Percentiles rank a stretch among this genome's conserved stretches.
phyloP scores from a whole-genome alignment of 129 eudicot genomes.

The Calendula officinalis region DNA sequence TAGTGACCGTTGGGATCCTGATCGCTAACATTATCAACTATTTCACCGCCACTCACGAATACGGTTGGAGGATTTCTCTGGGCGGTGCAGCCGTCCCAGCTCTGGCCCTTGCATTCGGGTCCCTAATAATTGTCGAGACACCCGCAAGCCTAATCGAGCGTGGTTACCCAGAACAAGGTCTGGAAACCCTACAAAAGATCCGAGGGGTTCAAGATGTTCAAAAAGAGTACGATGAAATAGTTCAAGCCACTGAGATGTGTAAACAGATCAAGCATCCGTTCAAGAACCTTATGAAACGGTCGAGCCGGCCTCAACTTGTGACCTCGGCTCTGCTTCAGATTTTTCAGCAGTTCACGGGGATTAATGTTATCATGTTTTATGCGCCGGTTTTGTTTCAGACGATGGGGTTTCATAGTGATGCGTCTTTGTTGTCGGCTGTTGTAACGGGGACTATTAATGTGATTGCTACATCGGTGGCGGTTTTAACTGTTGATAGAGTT shows the following conservation, averaged over 20 bases:
- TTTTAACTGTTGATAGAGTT: conserved; percentile 44
- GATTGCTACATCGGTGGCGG: conserved; percentile 37
- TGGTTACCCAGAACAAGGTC: conserved; percentile 35
- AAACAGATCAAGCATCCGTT: conserved; percentile 49
- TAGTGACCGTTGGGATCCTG: conserved; percentile 54
- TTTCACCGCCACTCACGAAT: conserved; percentile 32
- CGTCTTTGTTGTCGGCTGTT: conserved; percentile 51
- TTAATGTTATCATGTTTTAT: conserved; percentile 67
- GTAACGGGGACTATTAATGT: conserved; percentile 44
- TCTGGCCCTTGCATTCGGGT: conserved; percentile 52
- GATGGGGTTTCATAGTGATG: conserved; percentile 48
- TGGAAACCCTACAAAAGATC: conserved; percentile 34
- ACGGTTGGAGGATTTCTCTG: conserved; percentile 61
- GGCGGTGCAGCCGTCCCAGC: conserved; percentile 71
- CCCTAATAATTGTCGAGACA: conserved; percentile 48
- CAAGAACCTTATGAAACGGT: conserved; percentile 40
- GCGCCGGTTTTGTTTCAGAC: conserved; percentile 69
- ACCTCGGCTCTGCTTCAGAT: conserved; percentile 41
- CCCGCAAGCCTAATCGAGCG: conserved; percentile 62
- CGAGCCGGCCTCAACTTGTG: conserved; percentile 44
- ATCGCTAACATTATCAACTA: conserved; percentile 54
- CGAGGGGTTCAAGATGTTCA: conserved; percentile 58
- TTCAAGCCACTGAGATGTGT: conserved; percentile 39
- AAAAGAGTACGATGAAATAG: conserved; percentile 46
- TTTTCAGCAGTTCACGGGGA: conserved; percentile 70